Evolutionary conservation across 148 eudicot species (phyloP).

Genomic region (Chenopodium album): DNA sequence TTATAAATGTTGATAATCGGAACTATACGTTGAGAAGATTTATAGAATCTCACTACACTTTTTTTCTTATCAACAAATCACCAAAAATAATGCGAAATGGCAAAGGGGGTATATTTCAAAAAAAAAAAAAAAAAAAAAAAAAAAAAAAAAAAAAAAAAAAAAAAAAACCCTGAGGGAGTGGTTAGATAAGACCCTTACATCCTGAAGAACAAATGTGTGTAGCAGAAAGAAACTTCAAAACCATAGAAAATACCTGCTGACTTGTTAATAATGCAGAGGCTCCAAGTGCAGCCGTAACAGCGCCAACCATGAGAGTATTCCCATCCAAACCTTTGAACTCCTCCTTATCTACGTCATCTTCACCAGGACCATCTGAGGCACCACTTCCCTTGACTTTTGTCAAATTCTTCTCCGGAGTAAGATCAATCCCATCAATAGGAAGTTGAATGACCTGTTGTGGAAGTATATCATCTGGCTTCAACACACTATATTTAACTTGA

Average conservation of each 20-base stretch:
- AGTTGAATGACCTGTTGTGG: slow-evolving; percentile 27
- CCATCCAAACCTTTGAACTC: slow-evolving; percentile 29
- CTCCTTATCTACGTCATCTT: slow-evolving; percentile 20
- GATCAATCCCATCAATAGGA: slow-evolving; percentile 23
- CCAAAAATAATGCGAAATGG: no score
- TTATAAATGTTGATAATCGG: no score
- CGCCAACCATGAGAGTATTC: slow-evolving; percentile 64
- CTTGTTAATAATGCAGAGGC: slow-evolving; percentile 71
- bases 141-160: no score
- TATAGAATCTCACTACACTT: no score
- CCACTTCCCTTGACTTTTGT: slow-evolving; percentile 1
- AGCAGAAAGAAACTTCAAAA: slow-evolving; percentile 11
- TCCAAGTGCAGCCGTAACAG: slow-evolving; percentile 92
- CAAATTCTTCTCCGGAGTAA: slow-evolving; percentile 4
- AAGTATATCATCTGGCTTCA: slow-evolving; percentile 26
- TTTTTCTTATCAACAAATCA: no score
- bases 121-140: no score
- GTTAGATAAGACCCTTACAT: background rate
- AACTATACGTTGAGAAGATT: no score
- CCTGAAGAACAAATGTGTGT: background rate
- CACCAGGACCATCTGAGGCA: slow-evolving; percentile 15
- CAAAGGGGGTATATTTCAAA: no score
- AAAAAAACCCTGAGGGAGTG: no score
- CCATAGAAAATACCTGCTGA: slow-evolving; percentile 51
- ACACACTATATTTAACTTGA: slow-evolving; percentile 22